Evolutionary conservation across 192 early-diverging fungal species (phyloP).

Genomic region (Diversispora epigaea): DNA sequence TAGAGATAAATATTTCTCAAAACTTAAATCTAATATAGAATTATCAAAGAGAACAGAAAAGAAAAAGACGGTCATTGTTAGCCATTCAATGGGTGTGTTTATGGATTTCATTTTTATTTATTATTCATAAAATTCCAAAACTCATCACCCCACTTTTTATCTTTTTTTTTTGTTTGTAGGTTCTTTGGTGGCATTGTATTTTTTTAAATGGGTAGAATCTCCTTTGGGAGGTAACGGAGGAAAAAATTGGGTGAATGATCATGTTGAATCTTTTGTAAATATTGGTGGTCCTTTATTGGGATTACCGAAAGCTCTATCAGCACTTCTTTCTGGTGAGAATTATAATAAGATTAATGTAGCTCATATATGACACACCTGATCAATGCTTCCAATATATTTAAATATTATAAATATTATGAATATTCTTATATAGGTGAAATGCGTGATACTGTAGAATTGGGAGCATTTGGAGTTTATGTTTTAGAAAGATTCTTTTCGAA

Average conservation of each 20-base stretch:
- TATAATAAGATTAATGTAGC: not conserved
- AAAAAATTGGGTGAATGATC: constrained; percentile 68
- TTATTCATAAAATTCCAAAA: not conserved
- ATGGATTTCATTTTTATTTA: not conserved
- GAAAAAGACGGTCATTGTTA: constrained; percentile 55
- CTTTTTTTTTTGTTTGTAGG: constrained; percentile 41
- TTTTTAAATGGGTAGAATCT: constrained; percentile 84
- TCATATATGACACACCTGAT: too few relatives aligned
- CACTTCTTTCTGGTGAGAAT: constrained; percentile 59
- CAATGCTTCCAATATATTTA: not conserved
- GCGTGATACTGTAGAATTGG: constrained; percentile 81
- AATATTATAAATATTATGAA: constrained; percentile 18
- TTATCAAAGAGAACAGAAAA: constrained; percentile 45
- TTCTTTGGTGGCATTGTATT: constrained; percentile 71
- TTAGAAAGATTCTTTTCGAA: constrained; percentile 83
- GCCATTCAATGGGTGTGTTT: constrained; percentile 66
- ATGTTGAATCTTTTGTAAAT: constrained; percentile 79
- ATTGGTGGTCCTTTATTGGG: constrained; percentile 86
- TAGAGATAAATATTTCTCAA: constrained; percentile 81
- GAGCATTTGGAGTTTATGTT: constrained; percentile 71
- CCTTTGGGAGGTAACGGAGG: constrained; percentile 67
- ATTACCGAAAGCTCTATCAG: constrained; percentile 78
- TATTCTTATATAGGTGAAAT: constrained; percentile 62
- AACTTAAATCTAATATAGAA: constrained; percentile 74
- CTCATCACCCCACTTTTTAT: not conserved